Percentiles rank a stretch among this genome's conserved stretches.
Conservation (phyloP, 495 filamentous ascomycete species). For the Penicillium antarcticum region DNA sequence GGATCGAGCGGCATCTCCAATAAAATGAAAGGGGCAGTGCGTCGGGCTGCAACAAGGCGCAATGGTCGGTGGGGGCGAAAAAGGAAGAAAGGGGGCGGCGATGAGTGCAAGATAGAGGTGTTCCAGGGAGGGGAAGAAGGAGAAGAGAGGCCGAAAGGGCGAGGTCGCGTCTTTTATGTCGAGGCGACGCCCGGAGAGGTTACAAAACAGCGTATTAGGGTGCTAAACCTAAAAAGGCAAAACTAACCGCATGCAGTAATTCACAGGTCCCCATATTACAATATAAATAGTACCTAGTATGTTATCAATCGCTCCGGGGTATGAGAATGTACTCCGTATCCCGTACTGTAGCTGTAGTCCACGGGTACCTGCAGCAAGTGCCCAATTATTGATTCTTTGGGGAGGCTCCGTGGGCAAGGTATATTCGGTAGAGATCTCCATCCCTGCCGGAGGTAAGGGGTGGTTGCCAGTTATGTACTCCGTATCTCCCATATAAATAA, state of each 20-base stretch:
- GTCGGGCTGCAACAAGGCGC: conserved; percentile 13
- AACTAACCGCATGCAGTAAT: conserved; percentile 11
- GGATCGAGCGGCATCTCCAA: conserved; percentile 18
- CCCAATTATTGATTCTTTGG: too few species aligned
- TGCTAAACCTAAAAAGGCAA: conserved; percentile 15
- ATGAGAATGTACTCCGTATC: too few species aligned
- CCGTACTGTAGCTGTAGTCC: too few species aligned
- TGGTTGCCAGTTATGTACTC: too few species aligned
- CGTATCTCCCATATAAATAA: too few species aligned
- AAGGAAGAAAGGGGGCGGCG: conserved; percentile 17
- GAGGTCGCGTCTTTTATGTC: conserved; percentile 5
- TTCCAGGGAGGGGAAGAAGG: conserved; percentile 6
- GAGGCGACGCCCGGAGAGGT: conserved; percentile 6
- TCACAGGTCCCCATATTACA: conserved; percentile 11
- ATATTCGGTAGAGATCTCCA: too few species aligned
- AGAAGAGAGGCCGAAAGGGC: conserved; percentile 4
- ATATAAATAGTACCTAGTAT: too few species aligned
- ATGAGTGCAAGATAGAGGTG: conserved; percentile 18
- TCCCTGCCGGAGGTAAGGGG: too few species aligned
- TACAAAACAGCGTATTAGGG: conserved; percentile 12
- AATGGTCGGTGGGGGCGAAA: conserved; percentile 15
- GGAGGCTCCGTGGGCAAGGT: too few species aligned
- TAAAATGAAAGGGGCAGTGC: conserved; percentile 21
- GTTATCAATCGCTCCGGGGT: too few species aligned
- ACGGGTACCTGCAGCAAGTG: too few species aligned